A percentile compares a stretch with the other conserved stretches of the same genome.
Evolutionary conservation across 768 basidiomycete genomes (phyloP).

Genomic region (Macrocybe gigantea): DNA sequence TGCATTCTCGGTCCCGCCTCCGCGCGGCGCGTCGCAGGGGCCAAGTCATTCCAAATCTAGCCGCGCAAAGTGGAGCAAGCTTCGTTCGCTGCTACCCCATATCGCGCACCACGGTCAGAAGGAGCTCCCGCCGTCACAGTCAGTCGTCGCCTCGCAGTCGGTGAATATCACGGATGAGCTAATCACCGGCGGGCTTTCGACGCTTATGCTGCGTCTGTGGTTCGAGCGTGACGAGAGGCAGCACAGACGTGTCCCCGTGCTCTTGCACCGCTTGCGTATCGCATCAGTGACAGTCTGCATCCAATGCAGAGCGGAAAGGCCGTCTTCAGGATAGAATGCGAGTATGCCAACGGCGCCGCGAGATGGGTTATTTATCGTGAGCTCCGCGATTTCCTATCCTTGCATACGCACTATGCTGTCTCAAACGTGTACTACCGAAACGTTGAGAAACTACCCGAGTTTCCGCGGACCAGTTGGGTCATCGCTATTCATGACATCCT

Average conservation of each 20-base stretch:
- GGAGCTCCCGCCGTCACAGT: slow-evolving; percentile 30
- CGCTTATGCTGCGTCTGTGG: slow-evolving; percentile 75
- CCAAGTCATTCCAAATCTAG: slow-evolving; percentile 14
- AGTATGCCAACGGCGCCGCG: slow-evolving; percentile 89
- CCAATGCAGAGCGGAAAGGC: slow-evolving; percentile 72
- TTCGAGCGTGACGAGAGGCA: slow-evolving; percentile 83
- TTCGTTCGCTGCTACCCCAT: slow-evolving; percentile 62
- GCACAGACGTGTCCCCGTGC: slow-evolving; percentile 72
- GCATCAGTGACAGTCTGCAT: slow-evolving; percentile 81
- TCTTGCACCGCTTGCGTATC: slow-evolving; percentile 81
- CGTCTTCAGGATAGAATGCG: slow-evolving; percentile 89
- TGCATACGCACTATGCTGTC: slow-evolving; percentile 86
- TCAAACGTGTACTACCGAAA: slow-evolving; percentile 76
- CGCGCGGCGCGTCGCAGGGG: slow-evolving; percentile 12
- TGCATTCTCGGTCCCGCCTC: slow-evolving; percentile 25
- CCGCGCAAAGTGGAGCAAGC: slow-evolving; percentile 50
- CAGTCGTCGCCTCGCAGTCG: slow-evolving; percentile 42
- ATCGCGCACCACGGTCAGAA: slow-evolving; percentile 31
- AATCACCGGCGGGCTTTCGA: slow-evolving; percentile 72
- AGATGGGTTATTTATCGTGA: slow-evolving; percentile 96
- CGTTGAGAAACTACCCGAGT: slow-evolving; percentile 80
- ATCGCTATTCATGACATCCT: background rate
- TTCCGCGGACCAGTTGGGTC: slow-evolving; percentile 71
- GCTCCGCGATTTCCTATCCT: slow-evolving; percentile 83
- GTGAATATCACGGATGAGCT: slow-evolving; percentile 83